Conservation (phyloP, 805 yeast genomes). For the Phaffomyces antillensis region DNA sequence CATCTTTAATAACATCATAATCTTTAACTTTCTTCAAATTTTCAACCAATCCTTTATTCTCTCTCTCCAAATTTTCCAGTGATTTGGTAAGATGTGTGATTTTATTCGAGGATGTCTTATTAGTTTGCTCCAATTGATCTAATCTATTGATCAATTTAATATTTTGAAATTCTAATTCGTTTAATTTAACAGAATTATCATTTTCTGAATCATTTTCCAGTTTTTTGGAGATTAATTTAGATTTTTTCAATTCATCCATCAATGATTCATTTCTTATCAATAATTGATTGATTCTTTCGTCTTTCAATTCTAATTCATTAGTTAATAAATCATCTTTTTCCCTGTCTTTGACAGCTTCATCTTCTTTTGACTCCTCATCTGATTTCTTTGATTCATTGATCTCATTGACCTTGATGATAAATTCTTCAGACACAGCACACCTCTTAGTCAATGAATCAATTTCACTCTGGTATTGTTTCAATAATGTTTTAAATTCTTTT, state of each 20-base stretch:
- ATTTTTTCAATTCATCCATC: constrained; percentile 53
- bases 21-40: constrained; percentile 50
- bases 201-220: constrained; percentile 35
- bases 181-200: constrained; percentile 36
- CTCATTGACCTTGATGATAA: constrained; percentile 53
- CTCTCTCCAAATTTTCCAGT: constrained; percentile 35
- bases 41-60: constrained; percentile 41
- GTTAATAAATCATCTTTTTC: constrained; percentile 44
- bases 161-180: constrained; percentile 63
- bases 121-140: constrained; percentile 37
- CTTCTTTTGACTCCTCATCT: constrained; percentile 7
- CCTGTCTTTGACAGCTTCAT: constrained; percentile 45
- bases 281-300: constrained; percentile 61
- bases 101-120: constrained; percentile 13
- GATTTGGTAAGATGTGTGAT: constrained; percentile 22
- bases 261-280: constrained; percentile 75
- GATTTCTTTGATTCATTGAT: background rate
- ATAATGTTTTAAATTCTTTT: constrained; percentile 53
- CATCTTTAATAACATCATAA: constrained; percentile 76
- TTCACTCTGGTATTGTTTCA: constrained; percentile 78
- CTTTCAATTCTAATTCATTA: constrained; percentile 63
- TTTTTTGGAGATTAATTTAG: constrained; percentile 32
- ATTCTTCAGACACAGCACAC: constrained; percentile 64
- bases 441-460: constrained; percentile 77
- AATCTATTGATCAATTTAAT: constrained; percentile 51